Percentiles rank a stretch among this genome's conserved stretches.
Conservation (phyloP, 2,329 filamentous ascomycete genomes). For the Fusarium sp. region DNA sequence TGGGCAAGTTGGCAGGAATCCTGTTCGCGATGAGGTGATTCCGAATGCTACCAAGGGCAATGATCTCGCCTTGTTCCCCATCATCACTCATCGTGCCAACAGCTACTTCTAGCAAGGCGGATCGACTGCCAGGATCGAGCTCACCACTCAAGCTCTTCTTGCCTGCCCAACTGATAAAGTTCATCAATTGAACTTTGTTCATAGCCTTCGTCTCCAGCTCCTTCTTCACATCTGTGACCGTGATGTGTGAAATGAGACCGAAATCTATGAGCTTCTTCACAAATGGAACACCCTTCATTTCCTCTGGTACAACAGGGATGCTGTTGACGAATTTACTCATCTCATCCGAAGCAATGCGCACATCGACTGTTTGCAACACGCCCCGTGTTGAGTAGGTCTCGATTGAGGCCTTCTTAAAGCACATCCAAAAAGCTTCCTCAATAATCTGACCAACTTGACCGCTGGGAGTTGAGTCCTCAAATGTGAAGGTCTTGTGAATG, state of each 20-base stretch:
- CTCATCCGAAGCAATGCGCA: constrained; percentile 78
- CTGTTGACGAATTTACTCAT: constrained; percentile 81
- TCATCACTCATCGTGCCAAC: constrained; percentile 75
- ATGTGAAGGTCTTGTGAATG: constrained; percentile 87
- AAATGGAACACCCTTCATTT: constrained; percentile 78
- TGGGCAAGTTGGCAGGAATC: constrained; percentile 82
- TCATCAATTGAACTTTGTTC: constrained; percentile 78
- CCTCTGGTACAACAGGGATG: constrained; percentile 85
- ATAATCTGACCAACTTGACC: constrained; percentile 85
- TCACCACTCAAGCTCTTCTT: constrained; percentile 77
- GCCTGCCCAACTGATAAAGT: constrained; percentile 87
- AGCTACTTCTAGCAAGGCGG: constrained; percentile 80
- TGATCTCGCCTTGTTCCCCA: constrained; percentile 72
- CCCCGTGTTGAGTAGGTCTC: constrained; percentile 91
- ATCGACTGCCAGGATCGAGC: constrained; percentile 74
- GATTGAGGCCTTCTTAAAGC: constrained; percentile 82
- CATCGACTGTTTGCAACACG: constrained; percentile 83
- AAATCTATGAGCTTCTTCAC: constrained; percentile 84
- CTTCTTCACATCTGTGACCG: constrained; percentile 83
- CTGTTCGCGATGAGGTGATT: constrained; percentile 80
- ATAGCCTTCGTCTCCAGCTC: constrained; percentile 87
- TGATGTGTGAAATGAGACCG: constrained; percentile 87
- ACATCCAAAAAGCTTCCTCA: constrained; percentile 96
- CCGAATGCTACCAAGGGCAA: constrained; percentile 79
- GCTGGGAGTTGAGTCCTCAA: constrained; percentile 89